phyloP scores from a whole-genome alignment of 176 grass and related monocot genomes.

The Aegilops speltoides region DNA sequence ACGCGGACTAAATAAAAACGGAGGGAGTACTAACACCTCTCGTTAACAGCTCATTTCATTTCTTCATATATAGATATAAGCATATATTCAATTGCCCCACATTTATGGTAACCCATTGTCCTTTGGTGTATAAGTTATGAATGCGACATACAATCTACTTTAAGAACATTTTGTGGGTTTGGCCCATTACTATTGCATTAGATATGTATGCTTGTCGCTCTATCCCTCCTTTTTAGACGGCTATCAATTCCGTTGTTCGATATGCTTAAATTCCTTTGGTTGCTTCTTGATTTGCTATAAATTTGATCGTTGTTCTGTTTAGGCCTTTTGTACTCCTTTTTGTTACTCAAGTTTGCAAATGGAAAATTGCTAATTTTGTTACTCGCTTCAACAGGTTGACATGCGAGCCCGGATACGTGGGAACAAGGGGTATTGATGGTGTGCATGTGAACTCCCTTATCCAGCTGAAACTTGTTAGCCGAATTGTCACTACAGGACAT shows the following conservation, averaged over 20 bases:
- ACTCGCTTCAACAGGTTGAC: conserved; percentile 72
- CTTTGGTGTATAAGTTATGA: conserved; percentile 14
- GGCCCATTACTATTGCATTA: conserved; percentile 14
- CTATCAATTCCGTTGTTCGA: background rate
- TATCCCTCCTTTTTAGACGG: background rate
- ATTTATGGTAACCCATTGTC: background rate
- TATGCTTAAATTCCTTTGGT: background rate
- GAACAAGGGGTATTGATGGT: conserved; percentile 81
- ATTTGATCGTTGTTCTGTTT: background rate
- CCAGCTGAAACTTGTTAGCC: background rate
- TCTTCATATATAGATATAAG: background rate
- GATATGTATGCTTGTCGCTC: background rate
- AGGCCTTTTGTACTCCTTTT: background rate
- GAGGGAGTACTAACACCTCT: conserved; percentile 5
- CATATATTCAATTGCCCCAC: background rate
- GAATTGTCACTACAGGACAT: background rate
- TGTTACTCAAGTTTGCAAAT: background rate
- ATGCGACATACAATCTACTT: conserved; percentile 32
- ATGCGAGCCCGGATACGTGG: conserved; percentile 97
- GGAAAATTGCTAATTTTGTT: conserved; percentile 20
- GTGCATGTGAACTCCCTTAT: background rate
- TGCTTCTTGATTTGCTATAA: background rate
- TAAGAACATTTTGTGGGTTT: conserved; percentile 11
- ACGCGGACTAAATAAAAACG: too few relatives aligned
- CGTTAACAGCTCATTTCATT: background rate